Conservation (phyloP, 2,329 filamentous ascomycete genomes). For the Daldinia sp. region DNA sequence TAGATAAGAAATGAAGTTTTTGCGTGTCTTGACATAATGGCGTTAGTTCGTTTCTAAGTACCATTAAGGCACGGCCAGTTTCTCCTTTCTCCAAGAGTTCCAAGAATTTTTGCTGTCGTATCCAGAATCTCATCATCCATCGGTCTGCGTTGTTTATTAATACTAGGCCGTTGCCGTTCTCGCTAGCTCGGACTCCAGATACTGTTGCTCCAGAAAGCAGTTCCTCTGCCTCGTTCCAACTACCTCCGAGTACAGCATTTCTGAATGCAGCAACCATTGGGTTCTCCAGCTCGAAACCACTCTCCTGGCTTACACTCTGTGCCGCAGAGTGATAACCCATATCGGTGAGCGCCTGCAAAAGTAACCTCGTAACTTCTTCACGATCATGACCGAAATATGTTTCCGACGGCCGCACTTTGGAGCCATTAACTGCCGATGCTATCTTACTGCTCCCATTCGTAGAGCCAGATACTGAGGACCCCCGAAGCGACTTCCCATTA, state of each 20-base stretch:
- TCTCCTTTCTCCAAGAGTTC: constrained; percentile 85
- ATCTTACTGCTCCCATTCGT: constrained; percentile 60
- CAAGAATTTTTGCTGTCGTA: constrained; percentile 93
- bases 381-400: constrained; percentile 84
- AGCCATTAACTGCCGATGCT: constrained; percentile 62
- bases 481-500: constrained; percentile 64
- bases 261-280: constrained; percentile 87
- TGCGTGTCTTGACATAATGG: constrained; percentile 81
- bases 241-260: constrained; percentile 78
- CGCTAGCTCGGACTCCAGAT: constrained; percentile 45
- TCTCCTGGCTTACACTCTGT: constrained; percentile 77
- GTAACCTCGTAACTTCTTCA: constrained; percentile 89
- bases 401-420: constrained; percentile 46
- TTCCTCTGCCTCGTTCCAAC: constrained; percentile 86
- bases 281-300: constrained; percentile 87
- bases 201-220: constrained; percentile 69
- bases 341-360: constrained; percentile 90
- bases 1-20: constrained; percentile 83
- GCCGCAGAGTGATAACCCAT: constrained; percentile 86
- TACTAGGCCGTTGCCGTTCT: constrained; percentile 68
- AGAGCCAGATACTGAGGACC: constrained; percentile 49
- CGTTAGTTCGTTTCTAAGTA: constrained; percentile 88
- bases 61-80: constrained; percentile 75
- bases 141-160: constrained; percentile 78
- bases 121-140: constrained; percentile 83